Conservation (phyloP, 2,329 filamentous ascomycete species). For the Venturiaceae sp. region DNA sequence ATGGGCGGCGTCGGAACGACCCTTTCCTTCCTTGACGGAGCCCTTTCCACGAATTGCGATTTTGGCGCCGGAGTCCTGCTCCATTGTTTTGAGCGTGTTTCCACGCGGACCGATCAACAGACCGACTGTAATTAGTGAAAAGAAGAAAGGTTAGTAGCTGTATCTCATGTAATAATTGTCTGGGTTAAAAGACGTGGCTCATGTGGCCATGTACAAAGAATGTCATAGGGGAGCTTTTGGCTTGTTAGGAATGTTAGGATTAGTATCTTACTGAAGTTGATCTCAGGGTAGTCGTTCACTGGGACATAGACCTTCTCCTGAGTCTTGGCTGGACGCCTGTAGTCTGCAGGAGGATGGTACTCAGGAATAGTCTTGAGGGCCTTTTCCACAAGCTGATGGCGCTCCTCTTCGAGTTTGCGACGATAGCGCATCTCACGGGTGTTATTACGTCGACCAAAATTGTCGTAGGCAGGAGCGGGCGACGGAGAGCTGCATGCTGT, state of each 20-base stretch:
- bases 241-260: constrained; percentile 56
- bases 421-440: constrained; percentile 97
- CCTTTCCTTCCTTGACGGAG: constrained; percentile 99
- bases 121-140: constrained; percentile 81
- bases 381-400: constrained; percentile 97
- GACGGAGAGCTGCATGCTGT: constrained; percentile 67
- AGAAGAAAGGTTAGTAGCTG: constrained; percentile 80
- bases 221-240: neutral
- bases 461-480: constrained; percentile 94
- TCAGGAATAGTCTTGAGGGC: constrained; percentile 99
- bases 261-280: constrained; percentile 99
- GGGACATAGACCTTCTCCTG: constrained; percentile 99
- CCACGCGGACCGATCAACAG: constrained; percentile 99
- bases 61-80: constrained; percentile 91
- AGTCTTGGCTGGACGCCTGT: constrained; percentile 97
- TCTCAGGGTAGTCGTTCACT: constrained; percentile 99
- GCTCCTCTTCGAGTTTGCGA: constrained; percentile 96
- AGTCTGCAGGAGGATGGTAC: constrained; percentile 97
- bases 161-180: neutral
- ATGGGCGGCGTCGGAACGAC: constrained; percentile 95
- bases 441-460: constrained; percentile 98
- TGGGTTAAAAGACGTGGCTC: constrained; percentile 19
- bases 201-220: constrained; percentile 7
- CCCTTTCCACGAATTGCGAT: constrained; percentile 99
- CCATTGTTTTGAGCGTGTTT: constrained; percentile 99